Evolutionary conservation across 176 grass and related monocot species (phyloP).

Genomic region (Eragrostis nindensis): DNA sequence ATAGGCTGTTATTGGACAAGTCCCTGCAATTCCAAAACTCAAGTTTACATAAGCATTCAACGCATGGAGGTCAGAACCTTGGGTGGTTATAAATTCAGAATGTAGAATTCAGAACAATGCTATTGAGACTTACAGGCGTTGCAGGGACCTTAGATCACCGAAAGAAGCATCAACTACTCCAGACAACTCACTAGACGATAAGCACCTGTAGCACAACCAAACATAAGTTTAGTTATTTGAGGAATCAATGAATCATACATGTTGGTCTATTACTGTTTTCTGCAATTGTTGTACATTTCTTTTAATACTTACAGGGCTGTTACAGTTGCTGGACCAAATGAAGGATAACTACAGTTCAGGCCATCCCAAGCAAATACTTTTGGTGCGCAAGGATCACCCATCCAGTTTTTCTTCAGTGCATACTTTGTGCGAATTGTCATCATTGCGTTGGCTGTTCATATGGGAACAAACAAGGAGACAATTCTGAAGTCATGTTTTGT

Average conservation of each 20-base stretch:
- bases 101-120: background rate
- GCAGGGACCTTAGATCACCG: conserved; percentile 46
- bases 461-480: background rate
- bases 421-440: conserved; percentile 46
- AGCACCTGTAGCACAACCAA: conserved; percentile 28
- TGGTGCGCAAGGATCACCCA: conserved; percentile 71
- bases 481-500: conserved; percentile 3
- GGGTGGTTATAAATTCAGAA: background rate
- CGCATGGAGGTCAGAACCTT: background rate
- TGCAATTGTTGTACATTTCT: background rate
- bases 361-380: conserved; percentile 59
- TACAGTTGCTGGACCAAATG: conserved; percentile 39
- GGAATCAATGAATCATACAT: background rate
- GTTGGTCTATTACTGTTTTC: background rate
- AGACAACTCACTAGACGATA: conserved; percentile 52
- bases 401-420: conserved; percentile 69
- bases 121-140: conserved; percentile 50
- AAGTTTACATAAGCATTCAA: background rate
- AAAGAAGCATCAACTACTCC: conserved; percentile 47
- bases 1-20: conserved; percentile 73
- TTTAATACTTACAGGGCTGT: conserved; percentile 59
- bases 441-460: conserved; percentile 54
- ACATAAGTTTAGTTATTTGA: background rate
- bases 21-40: conserved; percentile 52
- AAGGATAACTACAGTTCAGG: conserved; percentile 51